A percentile compares a stretch with the other conserved stretches of the same genome.
These are phyloP conservation scores for Claviceps purpurea DNA, from an alignment of 2,329 filamentous ascomycete genomes.

Conservation along the genomic window DNA sequence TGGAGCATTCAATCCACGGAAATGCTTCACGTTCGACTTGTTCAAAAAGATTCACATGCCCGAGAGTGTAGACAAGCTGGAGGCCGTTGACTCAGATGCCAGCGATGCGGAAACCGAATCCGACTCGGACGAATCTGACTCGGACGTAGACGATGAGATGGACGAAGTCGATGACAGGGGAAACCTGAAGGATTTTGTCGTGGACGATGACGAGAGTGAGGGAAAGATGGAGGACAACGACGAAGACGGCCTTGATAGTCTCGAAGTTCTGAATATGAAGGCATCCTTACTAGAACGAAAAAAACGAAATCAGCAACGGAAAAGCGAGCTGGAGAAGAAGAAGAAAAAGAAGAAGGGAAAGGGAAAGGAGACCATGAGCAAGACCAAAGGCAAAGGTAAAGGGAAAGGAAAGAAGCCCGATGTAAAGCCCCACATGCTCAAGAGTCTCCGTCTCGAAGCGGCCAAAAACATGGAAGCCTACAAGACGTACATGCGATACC, in stretches of 20 bases:
- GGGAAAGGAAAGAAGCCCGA: slow-evolving; percentile 28
- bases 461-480: slow-evolving; percentile 50
- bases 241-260: slow-evolving; percentile 8
- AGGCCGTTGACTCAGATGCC: slow-evolving; percentile 23
- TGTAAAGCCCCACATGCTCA: slow-evolving; percentile 43
- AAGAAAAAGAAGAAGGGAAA: background rate
- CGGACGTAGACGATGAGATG: slow-evolving; percentile 16
- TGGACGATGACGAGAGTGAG: slow-evolving; percentile 22
- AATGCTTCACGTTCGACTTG: slow-evolving; percentile 58
- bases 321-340: background rate
- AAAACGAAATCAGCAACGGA: background rate
- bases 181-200: slow-evolving; percentile 20
- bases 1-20: slow-evolving; percentile 48
- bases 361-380: slow-evolving; percentile 8
- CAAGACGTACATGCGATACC: slow-evolving; percentile 53
- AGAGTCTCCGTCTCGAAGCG: slow-evolving; percentile 51
- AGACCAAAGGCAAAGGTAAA: slow-evolving; percentile 17
- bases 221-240: slow-evolving; percentile 12
- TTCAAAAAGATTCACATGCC: slow-evolving; percentile 64
- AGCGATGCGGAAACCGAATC: slow-evolving; percentile 18
- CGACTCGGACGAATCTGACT: slow-evolving; percentile 9
- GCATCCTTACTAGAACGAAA: slow-evolving; percentile 1
- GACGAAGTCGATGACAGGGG: slow-evolving; percentile 16
- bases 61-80: slow-evolving; percentile 28
- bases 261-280: slow-evolving; percentile 8